phyloP scores from a whole-genome alignment of 2,329 filamentous ascomycete genomes.

The Fusarium zealandicum region DNA sequence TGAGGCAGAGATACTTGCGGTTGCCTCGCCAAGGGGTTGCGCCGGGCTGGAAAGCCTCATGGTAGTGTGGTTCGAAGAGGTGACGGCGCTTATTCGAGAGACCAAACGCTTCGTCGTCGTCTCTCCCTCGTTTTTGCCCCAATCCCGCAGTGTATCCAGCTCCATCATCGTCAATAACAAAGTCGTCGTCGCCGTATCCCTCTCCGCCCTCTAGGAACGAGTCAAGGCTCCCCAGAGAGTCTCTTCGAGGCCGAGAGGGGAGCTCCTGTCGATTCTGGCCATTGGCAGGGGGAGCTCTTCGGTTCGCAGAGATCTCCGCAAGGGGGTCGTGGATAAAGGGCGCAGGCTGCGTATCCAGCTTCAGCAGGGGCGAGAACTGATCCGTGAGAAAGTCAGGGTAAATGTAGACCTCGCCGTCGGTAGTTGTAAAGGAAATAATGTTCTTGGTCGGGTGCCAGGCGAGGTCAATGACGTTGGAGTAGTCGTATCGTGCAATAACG shows the following conservation, averaged over 20 bases:
- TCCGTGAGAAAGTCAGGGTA: constrained; percentile 73
- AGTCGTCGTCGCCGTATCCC: constrained; percentile 71
- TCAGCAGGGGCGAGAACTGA: constrained; percentile 64
- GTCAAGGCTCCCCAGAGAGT: constrained; percentile 79
- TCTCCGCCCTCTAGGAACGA: constrained; percentile 73
- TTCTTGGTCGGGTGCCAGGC: constrained; percentile 93
- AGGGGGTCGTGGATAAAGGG: constrained; percentile 87
- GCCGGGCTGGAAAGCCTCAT: constrained; percentile 89
- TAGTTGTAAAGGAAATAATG: constrained; percentile 88
- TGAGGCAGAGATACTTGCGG: constrained; percentile 90
- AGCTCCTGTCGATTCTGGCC: constrained; percentile 58
- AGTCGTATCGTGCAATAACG: constrained; percentile 78
- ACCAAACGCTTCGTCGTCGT: constrained; percentile 59
- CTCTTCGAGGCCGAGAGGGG: constrained; percentile 61
- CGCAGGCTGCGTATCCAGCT: constrained; percentile 71
- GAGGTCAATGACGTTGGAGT: constrained; percentile 83
- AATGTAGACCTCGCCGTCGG: constrained; percentile 92
- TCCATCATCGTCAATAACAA: constrained; percentile 94
- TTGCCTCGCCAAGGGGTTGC: constrained; percentile 97
- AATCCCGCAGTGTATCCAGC: constrained; percentile 78
- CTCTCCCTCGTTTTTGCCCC: constrained; percentile 58
- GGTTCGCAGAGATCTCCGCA: constrained; percentile 72
- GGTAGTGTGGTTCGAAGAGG: constrained; percentile 68
- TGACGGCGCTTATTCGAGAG: constrained; percentile 59
- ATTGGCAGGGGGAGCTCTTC: constrained; percentile 61